Evolutionary conservation across 441 rosid species (phyloP).

Genomic region (Erodium trifolium): DNA sequence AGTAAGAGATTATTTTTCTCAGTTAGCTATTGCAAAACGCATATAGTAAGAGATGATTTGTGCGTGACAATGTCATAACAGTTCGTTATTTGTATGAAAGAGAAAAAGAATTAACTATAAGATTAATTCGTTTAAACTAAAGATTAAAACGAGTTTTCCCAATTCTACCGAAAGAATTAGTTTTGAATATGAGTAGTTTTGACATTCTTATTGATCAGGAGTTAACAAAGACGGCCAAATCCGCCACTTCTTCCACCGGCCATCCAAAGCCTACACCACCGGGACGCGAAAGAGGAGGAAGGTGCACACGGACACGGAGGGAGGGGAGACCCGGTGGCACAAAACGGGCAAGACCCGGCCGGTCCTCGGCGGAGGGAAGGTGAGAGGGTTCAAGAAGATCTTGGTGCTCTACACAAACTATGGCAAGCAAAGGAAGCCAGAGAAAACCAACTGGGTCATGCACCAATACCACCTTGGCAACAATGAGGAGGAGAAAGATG

Average conservation of each 20-base stretch:
- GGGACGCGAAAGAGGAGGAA: slow-evolving; percentile 91
- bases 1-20: too few relatives aligned
- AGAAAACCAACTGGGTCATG: slow-evolving; percentile 86
- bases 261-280: slow-evolving; percentile 95
- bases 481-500: slow-evolving; percentile 84
- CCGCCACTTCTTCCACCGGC: slow-evolving; percentile 91
- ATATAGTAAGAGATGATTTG: too few relatives aligned
- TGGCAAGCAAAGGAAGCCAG: slow-evolving; percentile 86
- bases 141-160: too few relatives aligned
- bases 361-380: slow-evolving; percentile 32
- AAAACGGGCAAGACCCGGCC: slow-evolving; percentile 97
- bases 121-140: too few relatives aligned
- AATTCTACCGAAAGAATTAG: too few relatives aligned
- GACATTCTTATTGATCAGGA: slow-evolving; percentile 32
- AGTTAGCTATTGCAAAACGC: too few relatives aligned
- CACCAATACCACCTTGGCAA: slow-evolving; percentile 37
- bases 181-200: too few relatives aligned
- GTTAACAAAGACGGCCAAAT: slow-evolving; percentile 85
- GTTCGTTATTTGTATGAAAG: too few relatives aligned
- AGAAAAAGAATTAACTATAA: too few relatives aligned
- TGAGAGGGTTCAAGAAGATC: slow-evolving; percentile 82
- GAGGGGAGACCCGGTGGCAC: slow-evolving; percentile 94
- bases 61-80: too few relatives aligned
- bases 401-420: slow-evolving; percentile 91
- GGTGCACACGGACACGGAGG: slow-evolving; percentile 70